Evolutionary conservation across 164 flowering plant species (phyloP).

Genomic region (Vitis labrusca): DNA sequence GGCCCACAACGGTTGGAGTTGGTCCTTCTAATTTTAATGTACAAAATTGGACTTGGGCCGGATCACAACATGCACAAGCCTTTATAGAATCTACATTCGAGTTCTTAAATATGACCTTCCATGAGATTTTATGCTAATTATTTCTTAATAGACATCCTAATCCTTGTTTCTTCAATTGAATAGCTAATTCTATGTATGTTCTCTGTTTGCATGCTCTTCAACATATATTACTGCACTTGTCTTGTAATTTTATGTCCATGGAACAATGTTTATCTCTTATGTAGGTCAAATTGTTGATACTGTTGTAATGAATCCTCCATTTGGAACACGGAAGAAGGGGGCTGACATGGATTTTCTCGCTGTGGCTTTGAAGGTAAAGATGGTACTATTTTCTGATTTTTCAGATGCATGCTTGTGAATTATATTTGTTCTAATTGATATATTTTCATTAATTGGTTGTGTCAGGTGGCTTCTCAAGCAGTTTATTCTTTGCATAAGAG

Average conservation of each 20-base stretch:
- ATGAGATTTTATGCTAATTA: too few relatives aligned
- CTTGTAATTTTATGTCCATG: slow-evolving; percentile 1
- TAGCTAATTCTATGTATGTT: too few relatives aligned
- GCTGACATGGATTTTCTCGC: slow-evolving; percentile 88
- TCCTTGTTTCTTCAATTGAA: too few relatives aligned
- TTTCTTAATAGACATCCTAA: too few relatives aligned
- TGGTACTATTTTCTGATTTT: not conserved
- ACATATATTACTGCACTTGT: not conserved
- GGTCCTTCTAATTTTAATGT: too few relatives aligned
- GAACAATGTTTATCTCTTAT: slow-evolving; percentile 3
- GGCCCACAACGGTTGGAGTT: too few relatives aligned
- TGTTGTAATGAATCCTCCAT: slow-evolving; percentile 96
- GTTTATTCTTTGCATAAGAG: slow-evolving; percentile 98
- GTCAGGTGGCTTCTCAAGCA: slow-evolving; percentile 80
- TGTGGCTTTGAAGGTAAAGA: slow-evolving; percentile 65
- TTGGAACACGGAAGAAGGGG: slow-evolving; percentile 94
- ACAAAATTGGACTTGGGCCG: too few relatives aligned
- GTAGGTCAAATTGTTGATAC: slow-evolving; percentile 75
- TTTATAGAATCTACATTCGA: too few relatives aligned
- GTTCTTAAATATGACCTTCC: too few relatives aligned
- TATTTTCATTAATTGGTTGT: slow-evolving; percentile 12
- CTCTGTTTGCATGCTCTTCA: too few relatives aligned
- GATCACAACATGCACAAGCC: too few relatives aligned
- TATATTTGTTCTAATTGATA: not conserved
- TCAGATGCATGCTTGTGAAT: not conserved